phyloP scores from a whole-genome alignment of 495 filamentous ascomycete genomes.

The Emericellopsis terricola region DNA sequence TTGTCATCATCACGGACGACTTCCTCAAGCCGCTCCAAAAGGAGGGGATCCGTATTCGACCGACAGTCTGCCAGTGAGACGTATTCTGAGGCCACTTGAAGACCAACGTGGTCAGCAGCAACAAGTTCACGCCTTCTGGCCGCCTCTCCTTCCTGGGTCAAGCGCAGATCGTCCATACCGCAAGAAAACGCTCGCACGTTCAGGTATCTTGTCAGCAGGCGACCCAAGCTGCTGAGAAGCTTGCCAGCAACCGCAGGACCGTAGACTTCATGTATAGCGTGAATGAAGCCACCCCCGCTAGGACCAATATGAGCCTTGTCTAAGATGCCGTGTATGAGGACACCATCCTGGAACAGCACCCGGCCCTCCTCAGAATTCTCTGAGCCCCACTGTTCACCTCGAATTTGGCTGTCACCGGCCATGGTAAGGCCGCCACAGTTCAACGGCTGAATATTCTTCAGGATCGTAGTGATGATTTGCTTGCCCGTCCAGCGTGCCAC shows the following conservation, averaged over 20 bases:
- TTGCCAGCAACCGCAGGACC: constrained; percentile 73
- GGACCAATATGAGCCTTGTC: constrained; percentile 95
- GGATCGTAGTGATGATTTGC: constrained; percentile 82
- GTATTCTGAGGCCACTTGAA: constrained; percentile 73
- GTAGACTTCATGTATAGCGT: constrained; percentile 85
- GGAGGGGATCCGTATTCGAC: constrained; percentile 41
- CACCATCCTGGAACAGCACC: constrained; percentile 76
- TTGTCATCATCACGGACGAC: constrained; percentile 83
- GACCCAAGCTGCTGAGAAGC: constrained; percentile 72
- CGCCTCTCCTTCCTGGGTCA: constrained; percentile 67
- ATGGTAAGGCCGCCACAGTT: constrained; percentile 64
- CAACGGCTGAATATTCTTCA: constrained; percentile 73
- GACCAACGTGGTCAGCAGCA: constrained; percentile 53
- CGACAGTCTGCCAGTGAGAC: constrained; percentile 62
- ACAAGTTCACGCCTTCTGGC: constrained; percentile 50
- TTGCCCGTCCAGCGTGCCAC: constrained; percentile 88
- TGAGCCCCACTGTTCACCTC: constrained; percentile 53
- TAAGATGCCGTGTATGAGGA: constrained; percentile 76
- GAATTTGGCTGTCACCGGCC: constrained; percentile 57
- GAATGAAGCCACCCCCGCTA: constrained; percentile 69
- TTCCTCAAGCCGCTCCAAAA: constrained; percentile 65
- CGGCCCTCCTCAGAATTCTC: constrained; percentile 39
- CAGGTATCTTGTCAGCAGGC: constrained; percentile 74
- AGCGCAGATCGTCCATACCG: constrained; percentile 86
- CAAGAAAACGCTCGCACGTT: constrained; percentile 92